Evolutionary conservation across 768 basidiomycete genomes (phyloP), one percentile per base, ranked within the genome.

Genomic region (Tubosaeta sp.): DNA sequence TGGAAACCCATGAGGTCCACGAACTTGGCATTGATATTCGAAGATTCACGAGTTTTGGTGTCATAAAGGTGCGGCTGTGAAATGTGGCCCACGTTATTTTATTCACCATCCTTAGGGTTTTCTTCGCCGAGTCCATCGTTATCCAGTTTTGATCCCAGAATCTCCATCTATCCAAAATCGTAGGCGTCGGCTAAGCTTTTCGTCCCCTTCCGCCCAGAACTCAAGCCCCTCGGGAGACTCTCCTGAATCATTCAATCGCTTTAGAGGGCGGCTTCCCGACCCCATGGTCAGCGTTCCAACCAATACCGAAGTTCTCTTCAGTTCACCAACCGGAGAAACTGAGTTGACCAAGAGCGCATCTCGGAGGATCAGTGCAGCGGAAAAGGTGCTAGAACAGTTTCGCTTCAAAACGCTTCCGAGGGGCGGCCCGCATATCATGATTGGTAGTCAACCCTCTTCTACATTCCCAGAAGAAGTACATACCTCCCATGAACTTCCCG

Each of bases 1-100:
- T 93, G 76, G 82, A 90, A 58, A 74, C 74, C 36, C 76, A 92
- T 59, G 73, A 83, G 19, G 81, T 94, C 16, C 78, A 84, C 44
- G 71, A 74, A 6, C 68, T 84, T 19, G 91, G 90, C 2, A 86
- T 98, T 46, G 96, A 99, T 65, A 79, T 90, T 8, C 82, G 95
- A 9, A 82, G 96, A n/a, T 96, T 99, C 68, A 84, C 92, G 16
- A 94, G 89, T 54, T 99, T 98, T 62, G 96, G 96, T 6, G 90
- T 98, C 21, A 95, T 99, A 72, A 99, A 99, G 72, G 89, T 83
- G 65, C 14, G 57, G n/a, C 11, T 38, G 39, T 13, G 43, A 27
- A 44, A 19, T 35, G 43, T 27, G 22, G 30, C 16, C 38, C 30
- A 22, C 11, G 22, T 19, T 29, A 47, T 21, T 29, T 27, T 13